Base-by-base conservation (phyloP, 179 eudicot genomes). In the Vitellaria paradoxa region DNA sequence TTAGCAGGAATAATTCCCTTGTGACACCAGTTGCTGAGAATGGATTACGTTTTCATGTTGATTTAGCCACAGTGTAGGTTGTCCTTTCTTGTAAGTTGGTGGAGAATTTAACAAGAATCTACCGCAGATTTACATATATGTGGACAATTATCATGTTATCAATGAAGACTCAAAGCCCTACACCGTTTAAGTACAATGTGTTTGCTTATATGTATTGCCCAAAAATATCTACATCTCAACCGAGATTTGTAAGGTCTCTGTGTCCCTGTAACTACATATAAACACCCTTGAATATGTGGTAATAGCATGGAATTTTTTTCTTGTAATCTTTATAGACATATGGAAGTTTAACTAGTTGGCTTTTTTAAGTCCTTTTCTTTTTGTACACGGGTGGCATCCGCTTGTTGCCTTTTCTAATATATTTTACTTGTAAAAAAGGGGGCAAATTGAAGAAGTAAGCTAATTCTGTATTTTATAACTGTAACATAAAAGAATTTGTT, bases 1-100 rank as follows among this genome's bases (percentile, higher is more conserved):
- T 84, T 95, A 80, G 93, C 97, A 53, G 99, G 99, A 70, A 95
- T 82, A 91, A 80, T 79, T 95, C 99, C 45, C 97, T 93, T 79
- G 97, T 90, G 65, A 89, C 97, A 23, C 86, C 88, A 14, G 89
- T 95, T n/a, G 87, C 84, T 20, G 97, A 95, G 86, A 95, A 93
- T 87, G 99, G 97, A 78, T 49, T 93, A 73, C 93, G 90, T 72
- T 95, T 95, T 81, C 93, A 95, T 70, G 87, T 95, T 75, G 97
- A 95, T 86, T 87, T 95, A 66, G 89, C 90, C 37, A 80, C 90
- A 74, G 99, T 95, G 99, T 93, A 91, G 76, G 96, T 68, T 71
- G 74, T 78, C 74, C 71, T 74, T 66, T 77, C 69, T 72, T 81
- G 52, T 59, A 45, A 24, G 14, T 77, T 78, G 46, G 24, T 62